These are phyloP conservation scores for Nitzschia inconspicua DNA, from an alignment of 108 stramenopile species.

Conservation along the genomic window DNA sequence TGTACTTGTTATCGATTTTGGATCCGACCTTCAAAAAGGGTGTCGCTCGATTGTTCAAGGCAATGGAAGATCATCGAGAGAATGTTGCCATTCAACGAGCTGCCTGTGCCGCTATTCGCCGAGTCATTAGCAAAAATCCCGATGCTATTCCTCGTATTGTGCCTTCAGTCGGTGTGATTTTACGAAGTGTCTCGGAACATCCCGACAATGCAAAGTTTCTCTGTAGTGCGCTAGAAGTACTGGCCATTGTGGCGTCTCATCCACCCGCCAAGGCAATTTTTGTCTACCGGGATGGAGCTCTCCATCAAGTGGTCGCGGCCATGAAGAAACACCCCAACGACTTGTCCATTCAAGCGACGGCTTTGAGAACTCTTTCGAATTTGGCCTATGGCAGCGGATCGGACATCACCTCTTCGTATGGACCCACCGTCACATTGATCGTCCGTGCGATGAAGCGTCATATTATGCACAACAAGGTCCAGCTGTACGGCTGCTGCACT, in stretches of 20 bases:
- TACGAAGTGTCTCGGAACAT: slow-evolving; percentile 18
- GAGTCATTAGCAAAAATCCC: slow-evolving; percentile 24
- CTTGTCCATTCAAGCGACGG: slow-evolving; percentile 24
- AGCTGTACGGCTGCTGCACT: slow-evolving; percentile 14
- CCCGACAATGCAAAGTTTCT: slow-evolving; percentile 16
- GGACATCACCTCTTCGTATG: slow-evolving; percentile 4
- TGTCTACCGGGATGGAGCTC: slow-evolving; percentile 22
- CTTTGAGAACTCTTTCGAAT: slow-evolving; percentile 19
- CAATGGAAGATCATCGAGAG: slow-evolving; percentile 24
- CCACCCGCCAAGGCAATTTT: slow-evolving; percentile 22
- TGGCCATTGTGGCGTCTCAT: slow-evolving; percentile 26
- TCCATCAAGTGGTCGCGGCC: slow-evolving; percentile 10
- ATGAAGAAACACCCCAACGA: slow-evolving; percentile 25
- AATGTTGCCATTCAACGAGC: slow-evolving; percentile 34
- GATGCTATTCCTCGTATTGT: slow-evolving; percentile 27
- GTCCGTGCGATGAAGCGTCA: slow-evolving; percentile 29
- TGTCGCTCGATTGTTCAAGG: slow-evolving; percentile 29
- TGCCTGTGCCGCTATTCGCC: slow-evolving; percentile 31
- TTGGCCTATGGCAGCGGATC: slow-evolving; percentile 5
- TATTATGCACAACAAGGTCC: slow-evolving; percentile 23
- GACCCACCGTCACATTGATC: slow-evolving; percentile 9
- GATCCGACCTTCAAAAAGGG: slow-evolving; percentile 38
- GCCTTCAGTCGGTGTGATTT: slow-evolving; percentile 26
- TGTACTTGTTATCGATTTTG: slow-evolving; percentile 24
- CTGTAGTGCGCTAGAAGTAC: slow-evolving; percentile 18